Percentiles rank a stretch among this genome's conserved stretches.
Evolutionary conservation across 106 monocot genomes (phyloP).

Genomic region (Posidonia australis): DNA sequence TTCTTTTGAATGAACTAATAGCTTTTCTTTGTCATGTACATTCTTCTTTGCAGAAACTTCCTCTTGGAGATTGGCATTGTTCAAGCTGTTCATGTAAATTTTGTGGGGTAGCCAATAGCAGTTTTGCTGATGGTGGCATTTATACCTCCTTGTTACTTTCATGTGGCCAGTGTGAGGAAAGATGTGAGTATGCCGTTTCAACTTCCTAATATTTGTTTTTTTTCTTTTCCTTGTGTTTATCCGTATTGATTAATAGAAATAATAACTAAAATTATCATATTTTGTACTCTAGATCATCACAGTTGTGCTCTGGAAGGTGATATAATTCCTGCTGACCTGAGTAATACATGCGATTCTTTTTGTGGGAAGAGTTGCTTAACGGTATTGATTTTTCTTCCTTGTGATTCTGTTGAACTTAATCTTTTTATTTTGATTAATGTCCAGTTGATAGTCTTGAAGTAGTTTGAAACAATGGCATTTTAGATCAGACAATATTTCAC

Average conservation of each 20-base stretch:
- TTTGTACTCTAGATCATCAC: conserved; percentile 52
- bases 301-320: conserved; percentile 51
- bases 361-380: conserved; percentile 49
- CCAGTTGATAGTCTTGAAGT: too few relatives aligned
- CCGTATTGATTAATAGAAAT: too few relatives aligned
- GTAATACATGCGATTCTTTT: conserved; percentile 21
- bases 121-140: neutral
- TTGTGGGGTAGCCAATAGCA: conserved; percentile 36
- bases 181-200: conserved; percentile 38
- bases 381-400: conserved; percentile 22
- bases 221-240: neutral
- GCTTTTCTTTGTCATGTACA: too few relatives aligned
- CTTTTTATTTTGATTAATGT: too few relatives aligned
- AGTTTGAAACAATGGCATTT: too few relatives aligned
- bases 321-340: conserved; percentile 9
- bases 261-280: neutral
- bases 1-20: too few relatives aligned
- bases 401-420: too few relatives aligned
- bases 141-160: conserved; percentile 23
- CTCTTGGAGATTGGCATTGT: conserved; percentile 74
- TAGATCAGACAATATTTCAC: too few relatives aligned
- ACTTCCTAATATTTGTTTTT: neutral
- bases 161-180: conserved; percentile 64
- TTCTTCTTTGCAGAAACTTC: conserved; percentile 73
- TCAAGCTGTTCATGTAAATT: conserved; percentile 71